Evolutionary conservation across 768 basidiomycete genomes (phyloP), one percentile per base, ranked within the genome.

Genomic region (Leccinellum rugosiceps): DNA sequence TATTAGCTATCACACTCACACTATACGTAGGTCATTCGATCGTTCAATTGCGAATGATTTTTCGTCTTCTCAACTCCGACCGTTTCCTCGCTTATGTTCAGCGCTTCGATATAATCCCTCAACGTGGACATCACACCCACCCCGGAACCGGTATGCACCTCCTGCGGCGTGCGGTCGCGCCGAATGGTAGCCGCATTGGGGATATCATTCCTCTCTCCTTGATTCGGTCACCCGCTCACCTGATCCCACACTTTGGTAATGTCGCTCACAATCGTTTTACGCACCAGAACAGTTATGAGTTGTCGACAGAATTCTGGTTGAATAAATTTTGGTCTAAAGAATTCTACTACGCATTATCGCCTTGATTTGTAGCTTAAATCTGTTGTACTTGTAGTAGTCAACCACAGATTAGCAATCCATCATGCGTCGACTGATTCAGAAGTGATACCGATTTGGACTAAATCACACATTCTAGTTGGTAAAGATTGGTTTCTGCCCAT

Each of bases 251-350:
- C 4, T 43, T 43, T 11, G 41, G 41, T 21, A 3, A 43, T 43
- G 10, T 7, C 2, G 41, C 41, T 8, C 41, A 43, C 10, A 43
- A 21, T 21, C n/a, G 19, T 19, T 8, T 43, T 19, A 43, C 17
- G 19, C 41, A 3, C 1, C 19, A 21, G 6, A 43, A 3, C 10
- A 43, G 41, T 21, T 43, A 43, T 5, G 41, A 43, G 19, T 21
- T 43, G 19, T 43, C 17, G n/a, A 43, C 41, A 21, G 41, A 43
- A 3, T 26, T 47, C 46, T 52, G 50, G 51, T 21, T 52, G 9
- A 52, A 52, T 15, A 52, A 32, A 9, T 52, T 49, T 34, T 58
- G 57, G 50, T 52, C 28, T 1, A 57, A 57, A 11, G 45, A 52
- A 8, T 52, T 57, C 5, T 53, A 46, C 10, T 53, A 53, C 3